phyloP scores from a whole-genome alignment of 2,329 filamentous ascomycete genomes.

The Emmonsiellopsis sp. region DNA sequence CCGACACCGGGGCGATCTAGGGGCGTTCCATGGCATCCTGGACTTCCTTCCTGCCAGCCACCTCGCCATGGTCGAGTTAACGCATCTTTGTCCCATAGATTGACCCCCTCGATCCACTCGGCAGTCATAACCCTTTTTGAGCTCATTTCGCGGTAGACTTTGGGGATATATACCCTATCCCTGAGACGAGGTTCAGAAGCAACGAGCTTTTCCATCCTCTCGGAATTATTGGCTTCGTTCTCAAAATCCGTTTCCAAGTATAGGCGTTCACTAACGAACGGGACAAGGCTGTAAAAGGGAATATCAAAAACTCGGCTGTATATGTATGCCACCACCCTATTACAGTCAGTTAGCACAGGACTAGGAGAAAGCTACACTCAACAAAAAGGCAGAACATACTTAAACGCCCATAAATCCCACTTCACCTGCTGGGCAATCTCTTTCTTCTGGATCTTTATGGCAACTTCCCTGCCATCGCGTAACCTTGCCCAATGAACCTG shows the following conservation, averaged over 20 bases:
- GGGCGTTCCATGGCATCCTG: conserved; percentile 61
- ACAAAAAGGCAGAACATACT: conserved; percentile 41
- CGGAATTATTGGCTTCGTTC: conserved; percentile 82
- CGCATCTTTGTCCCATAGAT: conserved; percentile 82
- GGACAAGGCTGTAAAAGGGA: conserved; percentile 83
- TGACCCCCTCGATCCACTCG: conserved; percentile 94
- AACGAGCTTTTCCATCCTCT: conserved; percentile 72
- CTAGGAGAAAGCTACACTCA: not conserved
- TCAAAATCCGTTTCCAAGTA: conserved; percentile 89
- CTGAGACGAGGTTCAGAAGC: conserved; percentile 65
- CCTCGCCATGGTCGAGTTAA: conserved; percentile 72
- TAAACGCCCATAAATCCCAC: conserved; percentile 95
- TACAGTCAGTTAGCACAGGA: not conserved
- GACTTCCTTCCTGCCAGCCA: conserved; percentile 64
- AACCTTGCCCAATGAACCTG: conserved; percentile 93
- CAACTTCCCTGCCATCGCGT: conserved; percentile 79
- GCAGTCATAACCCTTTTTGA: conserved; percentile 81
- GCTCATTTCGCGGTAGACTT: conserved; percentile 72
- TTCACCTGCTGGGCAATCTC: conserved; percentile 86
- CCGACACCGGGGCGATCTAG: conserved; percentile 45
- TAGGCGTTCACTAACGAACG: conserved; percentile 86
- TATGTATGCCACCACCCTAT: conserved; percentile 65
- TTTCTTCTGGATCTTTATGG: conserved; percentile 91
- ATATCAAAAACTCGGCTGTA: conserved; percentile 87
- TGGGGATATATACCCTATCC: conserved; percentile 78